Percentiles rank a stretch among this genome's conserved stretches.
phyloP scores from a whole-genome alignment of 352 stramenopile species.

The Phytophthora brassicae region DNA sequence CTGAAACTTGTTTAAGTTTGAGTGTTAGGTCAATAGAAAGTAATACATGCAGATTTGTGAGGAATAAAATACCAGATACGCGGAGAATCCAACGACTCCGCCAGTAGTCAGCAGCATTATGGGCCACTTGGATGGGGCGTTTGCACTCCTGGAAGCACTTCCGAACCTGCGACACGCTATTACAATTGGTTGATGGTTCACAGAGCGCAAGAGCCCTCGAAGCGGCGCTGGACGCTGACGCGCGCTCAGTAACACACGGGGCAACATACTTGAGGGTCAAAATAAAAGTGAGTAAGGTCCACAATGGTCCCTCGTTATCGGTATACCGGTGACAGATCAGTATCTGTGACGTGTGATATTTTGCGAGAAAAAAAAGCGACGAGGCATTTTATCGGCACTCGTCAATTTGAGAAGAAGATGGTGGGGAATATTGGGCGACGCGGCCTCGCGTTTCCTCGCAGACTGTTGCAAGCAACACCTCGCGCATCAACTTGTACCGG shows the following conservation, averaged over 20 bases:
- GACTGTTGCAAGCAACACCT: background rate
- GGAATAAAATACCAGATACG: conserved; percentile 3
- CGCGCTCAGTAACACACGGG: background rate
- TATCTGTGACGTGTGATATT: background rate
- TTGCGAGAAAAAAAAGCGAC: background rate
- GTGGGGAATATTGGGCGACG: background rate
- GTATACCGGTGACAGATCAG: background rate
- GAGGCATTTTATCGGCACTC: background rate
- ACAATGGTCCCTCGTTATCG: background rate
- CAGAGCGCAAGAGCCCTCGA: background rate
- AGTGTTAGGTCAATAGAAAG: background rate
- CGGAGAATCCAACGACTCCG: background rate
- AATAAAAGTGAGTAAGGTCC: too few species aligned
- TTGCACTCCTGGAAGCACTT: background rate
- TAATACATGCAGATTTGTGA: background rate
- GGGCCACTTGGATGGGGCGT: conserved; percentile 7
- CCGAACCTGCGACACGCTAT: conserved; percentile 2
- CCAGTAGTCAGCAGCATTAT: background rate
- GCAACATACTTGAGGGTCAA: background rate
- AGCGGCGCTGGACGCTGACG: background rate
- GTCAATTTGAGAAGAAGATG: conserved; percentile 19
- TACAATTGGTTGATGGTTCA: background rate
- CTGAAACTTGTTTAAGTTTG: background rate
- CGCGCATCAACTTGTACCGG: background rate
- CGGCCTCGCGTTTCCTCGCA: conserved; percentile 2